Conservation (phyloP, 371 early-diverging fungal species). For the Mortierella sp. region DNA sequence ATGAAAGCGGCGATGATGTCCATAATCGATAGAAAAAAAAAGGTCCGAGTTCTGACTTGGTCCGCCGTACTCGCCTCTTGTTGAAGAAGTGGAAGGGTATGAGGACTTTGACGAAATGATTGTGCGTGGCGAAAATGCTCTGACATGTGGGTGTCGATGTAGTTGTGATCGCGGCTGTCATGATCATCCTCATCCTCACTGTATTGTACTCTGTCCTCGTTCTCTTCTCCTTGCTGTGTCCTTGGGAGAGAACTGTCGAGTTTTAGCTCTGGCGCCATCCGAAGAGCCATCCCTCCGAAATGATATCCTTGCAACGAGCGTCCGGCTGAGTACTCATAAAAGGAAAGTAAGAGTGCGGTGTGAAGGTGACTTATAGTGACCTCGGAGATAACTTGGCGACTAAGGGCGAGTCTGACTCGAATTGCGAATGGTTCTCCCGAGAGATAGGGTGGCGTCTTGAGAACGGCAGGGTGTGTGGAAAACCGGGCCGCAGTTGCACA, state of each 20-base stretch:
- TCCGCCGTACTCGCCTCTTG: not conserved
- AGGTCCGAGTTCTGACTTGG: not conserved
- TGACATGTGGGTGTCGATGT: not conserved
- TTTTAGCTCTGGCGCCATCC: not conserved
- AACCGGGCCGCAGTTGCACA: not conserved
- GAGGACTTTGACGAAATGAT: not conserved
- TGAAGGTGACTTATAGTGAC: not conserved
- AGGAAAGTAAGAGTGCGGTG: not conserved
- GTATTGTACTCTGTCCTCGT: not conserved
- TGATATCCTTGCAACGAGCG: not conserved
- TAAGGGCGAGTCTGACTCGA: not conserved
- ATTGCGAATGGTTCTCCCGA: not conserved
- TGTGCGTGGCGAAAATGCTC: not conserved
- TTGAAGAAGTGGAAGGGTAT: not conserved
- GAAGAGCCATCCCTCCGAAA: constrained; percentile 8
- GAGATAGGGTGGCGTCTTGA: not conserved
- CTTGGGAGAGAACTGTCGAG: not conserved
- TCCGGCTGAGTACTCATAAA: not conserved
- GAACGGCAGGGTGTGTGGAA: not conserved
- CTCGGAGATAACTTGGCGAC: not conserved
- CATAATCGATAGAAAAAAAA: not conserved
- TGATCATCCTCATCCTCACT: not conserved
- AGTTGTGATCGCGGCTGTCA: not conserved
- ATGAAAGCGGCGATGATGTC: not conserved
- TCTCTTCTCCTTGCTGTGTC: not conserved